Conservation (phyloP, 169 alveolate genomes). For the Babesia bigemina region DNA sequence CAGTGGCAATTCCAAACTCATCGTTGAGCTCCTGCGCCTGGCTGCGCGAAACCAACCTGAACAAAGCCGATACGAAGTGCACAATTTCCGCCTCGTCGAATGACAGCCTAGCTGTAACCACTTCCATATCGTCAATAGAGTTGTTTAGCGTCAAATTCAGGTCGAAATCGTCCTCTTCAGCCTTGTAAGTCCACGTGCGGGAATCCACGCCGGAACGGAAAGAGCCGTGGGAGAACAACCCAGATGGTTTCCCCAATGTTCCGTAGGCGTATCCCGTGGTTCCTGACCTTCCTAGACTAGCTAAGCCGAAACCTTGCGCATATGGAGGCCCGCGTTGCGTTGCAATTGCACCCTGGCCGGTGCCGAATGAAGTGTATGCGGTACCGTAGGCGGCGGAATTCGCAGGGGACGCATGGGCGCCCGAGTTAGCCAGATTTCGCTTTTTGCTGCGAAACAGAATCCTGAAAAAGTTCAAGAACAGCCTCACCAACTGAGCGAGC, state of each 20-base stretch:
- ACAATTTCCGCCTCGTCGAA: background rate
- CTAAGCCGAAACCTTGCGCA: too few relatives aligned
- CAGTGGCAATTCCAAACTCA: background rate
- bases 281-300: too few relatives aligned
- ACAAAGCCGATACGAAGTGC: constrained; percentile 3
- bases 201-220: too few relatives aligned
- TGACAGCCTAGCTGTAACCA: background rate
- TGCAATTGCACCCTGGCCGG: too few relatives aligned
- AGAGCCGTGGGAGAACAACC: too few relatives aligned
- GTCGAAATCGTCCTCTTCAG: too few relatives aligned
- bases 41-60: background rate
- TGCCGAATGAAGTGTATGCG: too few relatives aligned
- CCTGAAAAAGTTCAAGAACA: constrained; percentile 29
- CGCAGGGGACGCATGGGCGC: background rate
- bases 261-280: too few relatives aligned
- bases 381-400: too few relatives aligned
- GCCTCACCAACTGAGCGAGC: constrained; percentile 17
- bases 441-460: background rate
- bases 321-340: too few relatives aligned
- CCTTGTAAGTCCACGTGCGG: too few relatives aligned
- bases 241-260: too few relatives aligned
- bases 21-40: background rate
- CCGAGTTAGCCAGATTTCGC: background rate
- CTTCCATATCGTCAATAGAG: background rate
- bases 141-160: background rate